phyloP scores from a whole-genome alignment of 2,329 filamentous ascomycete species.

The Coniochaeta ligniaria region DNA sequence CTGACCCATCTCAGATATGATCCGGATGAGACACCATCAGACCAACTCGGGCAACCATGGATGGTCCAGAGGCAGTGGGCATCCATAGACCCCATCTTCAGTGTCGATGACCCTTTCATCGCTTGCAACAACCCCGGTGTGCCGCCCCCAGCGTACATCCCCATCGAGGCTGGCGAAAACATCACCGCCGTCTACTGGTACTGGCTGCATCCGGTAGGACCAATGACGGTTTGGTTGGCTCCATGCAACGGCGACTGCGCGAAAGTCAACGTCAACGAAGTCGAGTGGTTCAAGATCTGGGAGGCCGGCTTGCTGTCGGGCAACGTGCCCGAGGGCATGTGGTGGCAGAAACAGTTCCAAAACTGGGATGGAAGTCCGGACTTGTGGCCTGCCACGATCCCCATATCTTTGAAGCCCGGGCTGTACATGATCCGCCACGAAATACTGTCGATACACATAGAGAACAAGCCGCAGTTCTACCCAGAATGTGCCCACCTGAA shows the following conservation, averaged over 20 bases:
- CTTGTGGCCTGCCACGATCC: conserved; percentile 38
- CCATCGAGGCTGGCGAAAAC: conserved; percentile 25
- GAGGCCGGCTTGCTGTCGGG: conserved; percentile 25
- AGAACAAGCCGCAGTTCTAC: conserved; percentile 37
- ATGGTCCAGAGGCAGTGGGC: conserved; percentile 29
- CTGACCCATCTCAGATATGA: conserved; percentile 20
- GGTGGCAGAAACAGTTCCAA: conserved; percentile 31
- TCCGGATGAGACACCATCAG: conserved; percentile 19
- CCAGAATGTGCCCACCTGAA: conserved; percentile 31
- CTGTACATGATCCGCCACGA: conserved; percentile 46
- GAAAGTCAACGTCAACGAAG: conserved; percentile 20
- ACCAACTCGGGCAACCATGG: conserved; percentile 28
- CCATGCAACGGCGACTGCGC: conserved; percentile 23
- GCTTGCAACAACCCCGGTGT: conserved; percentile 29
- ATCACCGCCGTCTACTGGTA: conserved; percentile 32
- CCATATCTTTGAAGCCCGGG: conserved; percentile 33
- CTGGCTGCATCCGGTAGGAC: conserved; percentile 32
- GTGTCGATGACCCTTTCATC: conserved; percentile 20
- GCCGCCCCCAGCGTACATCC: conserved; percentile 26
- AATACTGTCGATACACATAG: conserved; percentile 42
- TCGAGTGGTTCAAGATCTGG: conserved; percentile 35
- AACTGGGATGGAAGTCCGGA: conserved; percentile 28
- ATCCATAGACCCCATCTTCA: conserved; percentile 29
- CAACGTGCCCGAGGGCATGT: conserved; percentile 24
- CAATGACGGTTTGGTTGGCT: conserved; percentile 31